Evolutionary conservation across 192 early-diverging fungal species (phyloP), one percentile per base, ranked within the genome.

Genomic region (Phlyctochytrium planicorne): DNA sequence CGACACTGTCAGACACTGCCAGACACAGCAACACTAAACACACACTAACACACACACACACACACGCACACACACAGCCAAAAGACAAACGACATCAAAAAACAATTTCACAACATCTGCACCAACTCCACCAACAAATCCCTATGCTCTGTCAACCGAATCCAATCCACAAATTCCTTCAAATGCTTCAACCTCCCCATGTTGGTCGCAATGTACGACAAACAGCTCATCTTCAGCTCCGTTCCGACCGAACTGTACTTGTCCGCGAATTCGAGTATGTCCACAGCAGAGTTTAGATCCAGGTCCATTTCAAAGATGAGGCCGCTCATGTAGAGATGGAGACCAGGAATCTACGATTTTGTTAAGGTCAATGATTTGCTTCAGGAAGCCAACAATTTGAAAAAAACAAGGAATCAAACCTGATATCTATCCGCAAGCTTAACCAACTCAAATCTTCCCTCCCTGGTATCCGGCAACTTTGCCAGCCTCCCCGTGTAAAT

Each of bases 221-320:
- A 32, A 61, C 73, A 75, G 32, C 67, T 68, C 23, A 56, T 34
- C 53, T 75, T 75, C 23, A 75, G 63, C 40, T 70, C 63, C 12
- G 36, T 59, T 31, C 63, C 59, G 30, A 57, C 67, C 23, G 59
- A 62, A 0, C 67, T 66, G 52, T 70, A 75, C 27, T 65, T 59
- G 62, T 75, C 68, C 30, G 68, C 73, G 4, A 75, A 36, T 64
- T 75, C 73, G 32, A 75, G 59, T 6, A 75, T 36, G 23, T 75
- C 68, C 37, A 75, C 33, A 3, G 63, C 63, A 1, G 60, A 27
- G 6, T 70, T 63, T 2, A 66, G 47, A 6, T 33, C 59, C 59
- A 75, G 40, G 53, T 75, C 73, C 59, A 66, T 60, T 37, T 75
- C 73, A 50, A 70, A 34, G 37, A 75, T 66, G 37, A 75, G 63